Evolutionary conservation across 495 filamentous ascomycete species (phyloP).

Genomic region (Xylaria acuta): DNA sequence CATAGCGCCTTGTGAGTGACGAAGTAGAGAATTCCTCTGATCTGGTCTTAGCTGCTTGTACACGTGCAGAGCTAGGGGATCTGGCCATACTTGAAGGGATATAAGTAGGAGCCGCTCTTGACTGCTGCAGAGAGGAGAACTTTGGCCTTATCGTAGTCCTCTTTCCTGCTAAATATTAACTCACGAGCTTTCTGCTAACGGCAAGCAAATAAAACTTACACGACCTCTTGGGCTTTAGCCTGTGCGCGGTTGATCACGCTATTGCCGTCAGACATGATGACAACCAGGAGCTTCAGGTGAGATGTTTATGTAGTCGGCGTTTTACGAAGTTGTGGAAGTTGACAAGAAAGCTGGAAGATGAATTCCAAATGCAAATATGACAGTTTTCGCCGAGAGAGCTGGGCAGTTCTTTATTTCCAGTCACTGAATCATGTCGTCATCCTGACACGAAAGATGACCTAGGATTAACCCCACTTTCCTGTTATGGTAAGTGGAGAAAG

Average conservation of each 20-base stretch:
- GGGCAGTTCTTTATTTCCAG: background rate
- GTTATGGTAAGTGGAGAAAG: constrained; percentile 9
- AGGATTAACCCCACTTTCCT: constrained; percentile 8
- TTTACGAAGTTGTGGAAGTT: background rate
- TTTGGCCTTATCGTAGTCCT: constrained; percentile 63
- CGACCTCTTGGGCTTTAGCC: constrained; percentile 57
- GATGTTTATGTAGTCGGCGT: background rate
- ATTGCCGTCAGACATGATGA: constrained; percentile 30
- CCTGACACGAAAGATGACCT: background rate
- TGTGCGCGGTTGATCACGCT: constrained; percentile 41
- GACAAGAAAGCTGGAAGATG: background rate
- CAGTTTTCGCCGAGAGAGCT: background rate
- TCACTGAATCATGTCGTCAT: constrained; percentile 20
- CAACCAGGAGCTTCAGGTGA: background rate
- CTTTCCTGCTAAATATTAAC: constrained; percentile 47
- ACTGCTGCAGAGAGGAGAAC: constrained; percentile 65
- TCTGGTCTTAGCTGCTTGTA: constrained; percentile 22
- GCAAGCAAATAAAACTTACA: constrained; percentile 42
- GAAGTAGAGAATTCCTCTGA: constrained; percentile 80
- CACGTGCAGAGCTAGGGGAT: background rate
- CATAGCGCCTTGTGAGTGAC: constrained; percentile 65
- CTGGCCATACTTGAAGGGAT: constrained; percentile 72
- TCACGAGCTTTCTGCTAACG: background rate
- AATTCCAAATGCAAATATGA: background rate
- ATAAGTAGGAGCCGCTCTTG: constrained; percentile 78